phyloP scores from a whole-genome alignment of 2,329 filamentous ascomycete species.

The Trichoderma guizhouense region DNA sequence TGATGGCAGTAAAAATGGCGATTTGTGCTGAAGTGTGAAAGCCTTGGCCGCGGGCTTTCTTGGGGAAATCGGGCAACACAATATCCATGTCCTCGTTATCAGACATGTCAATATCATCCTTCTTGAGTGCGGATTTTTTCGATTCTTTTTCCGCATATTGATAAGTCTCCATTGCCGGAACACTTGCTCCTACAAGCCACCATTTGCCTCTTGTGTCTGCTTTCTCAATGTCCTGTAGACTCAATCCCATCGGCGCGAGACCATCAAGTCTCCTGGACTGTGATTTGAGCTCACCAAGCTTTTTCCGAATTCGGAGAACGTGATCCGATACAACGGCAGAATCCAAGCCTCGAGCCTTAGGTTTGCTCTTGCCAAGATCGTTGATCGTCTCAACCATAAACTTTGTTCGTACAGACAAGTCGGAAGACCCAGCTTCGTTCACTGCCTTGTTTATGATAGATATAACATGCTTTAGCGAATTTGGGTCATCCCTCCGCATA shows the following conservation, averaged over 20 bases:
- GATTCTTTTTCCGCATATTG: conserved; percentile 19
- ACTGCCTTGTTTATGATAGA: conserved; percentile 71
- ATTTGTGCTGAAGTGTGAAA: conserved; percentile 85
- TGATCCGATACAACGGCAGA: conserved; percentile 76
- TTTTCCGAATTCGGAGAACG: conserved; percentile 83
- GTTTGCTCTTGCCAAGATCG: conserved; percentile 88
- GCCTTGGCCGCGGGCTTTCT: conserved; percentile 74
- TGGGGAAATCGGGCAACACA: conserved; percentile 62
- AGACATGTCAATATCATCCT: conserved; percentile 27
- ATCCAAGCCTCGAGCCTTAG: conserved; percentile 70
- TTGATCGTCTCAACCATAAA: conserved; percentile 98
- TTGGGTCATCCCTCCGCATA: conserved; percentile 83
- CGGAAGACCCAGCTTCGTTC: conserved; percentile 61
- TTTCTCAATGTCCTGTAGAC: conserved; percentile 76
- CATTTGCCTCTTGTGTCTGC: conserved; percentile 89
- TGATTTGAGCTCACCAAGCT: conserved; percentile 70
- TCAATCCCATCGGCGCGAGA: conserved; percentile 77
- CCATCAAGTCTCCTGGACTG: conserved; percentile 60
- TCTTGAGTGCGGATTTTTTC: conserved; percentile 23
- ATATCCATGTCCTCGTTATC: conserved; percentile 45
- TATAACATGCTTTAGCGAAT: conserved; percentile 84
- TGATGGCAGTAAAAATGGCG: conserved; percentile 89
- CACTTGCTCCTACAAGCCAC: conserved; percentile 98
- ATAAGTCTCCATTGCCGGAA: conserved; percentile 45
- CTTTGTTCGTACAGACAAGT: conserved; percentile 80